Percentiles rank a stretch among this genome's conserved stretches.
Conservation (phyloP, 306 rosid species). For the Trifolium pratense region DNA sequence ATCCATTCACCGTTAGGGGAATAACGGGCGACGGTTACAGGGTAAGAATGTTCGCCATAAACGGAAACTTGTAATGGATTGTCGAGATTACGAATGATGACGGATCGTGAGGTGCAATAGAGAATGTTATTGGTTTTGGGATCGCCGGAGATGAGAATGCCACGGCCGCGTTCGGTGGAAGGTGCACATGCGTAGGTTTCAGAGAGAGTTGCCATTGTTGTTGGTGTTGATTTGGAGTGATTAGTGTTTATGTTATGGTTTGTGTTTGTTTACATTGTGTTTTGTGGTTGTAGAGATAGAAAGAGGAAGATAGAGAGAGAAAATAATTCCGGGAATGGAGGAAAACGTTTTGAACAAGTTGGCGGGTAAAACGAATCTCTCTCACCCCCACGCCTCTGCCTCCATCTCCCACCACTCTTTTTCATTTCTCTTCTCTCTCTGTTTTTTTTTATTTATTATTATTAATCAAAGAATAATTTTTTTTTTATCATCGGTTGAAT, state of each 20-base stretch:
- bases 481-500: too few species aligned
- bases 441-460: too few species aligned
- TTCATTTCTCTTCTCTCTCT: neutral
- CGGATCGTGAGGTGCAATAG: slow-evolving; percentile 91
- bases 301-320: slow-evolving; percentile 1
- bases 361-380: slow-evolving; percentile 36
- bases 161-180: slow-evolving; percentile 90
- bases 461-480: too few species aligned
- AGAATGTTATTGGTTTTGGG: slow-evolving; percentile 73
- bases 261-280: neutral
- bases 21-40: slow-evolving; percentile 82
- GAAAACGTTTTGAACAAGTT: slow-evolving; percentile 48
- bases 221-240: neutral
- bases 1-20: slow-evolving; percentile 98
- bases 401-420: neutral
- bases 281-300: slow-evolving; percentile 3
- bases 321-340: slow-evolving; percentile 38
- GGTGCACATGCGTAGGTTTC: slow-evolving; percentile 86
- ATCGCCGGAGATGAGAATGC: slow-evolving; percentile 91
- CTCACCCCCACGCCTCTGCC: neutral
- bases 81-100: slow-evolving; percentile 74
- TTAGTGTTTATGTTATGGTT: neutral
- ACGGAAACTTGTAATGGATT: slow-evolving; percentile 80
- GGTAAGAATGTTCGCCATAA: slow-evolving; percentile 88
- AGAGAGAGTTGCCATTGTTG: slow-evolving; percentile 48